Base-by-base conservation (phyloP, 345 rosid genomes). In the Populus euphratica region DNA sequence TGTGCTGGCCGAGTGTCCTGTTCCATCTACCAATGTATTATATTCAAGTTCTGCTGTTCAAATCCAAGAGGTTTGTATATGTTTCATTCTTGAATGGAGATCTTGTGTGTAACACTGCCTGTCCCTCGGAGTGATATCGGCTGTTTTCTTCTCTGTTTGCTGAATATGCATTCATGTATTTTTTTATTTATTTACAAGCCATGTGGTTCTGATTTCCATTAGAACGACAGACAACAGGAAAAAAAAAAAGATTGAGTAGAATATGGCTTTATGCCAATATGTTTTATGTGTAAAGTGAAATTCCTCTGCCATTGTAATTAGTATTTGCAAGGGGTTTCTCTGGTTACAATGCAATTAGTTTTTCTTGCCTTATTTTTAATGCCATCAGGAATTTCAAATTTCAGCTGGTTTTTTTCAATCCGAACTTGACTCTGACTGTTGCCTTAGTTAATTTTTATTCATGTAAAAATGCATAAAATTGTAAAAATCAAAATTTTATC, bases 1-100 rank as follows among this genome's bases (percentile, higher is more conserved):
- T 84, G 98, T 93, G 76, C 84, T 96, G 75, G 99, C 96, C 5
- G 89, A 86, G 73, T 93, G 85, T 84, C 92, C 91, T 20, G 85
- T 91, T 39, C 88, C 88, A 12, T 89, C 87, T 68, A 86, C 90
- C 78, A 89, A 90, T 73, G 91, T 84, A 76, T 85, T 91, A 72
- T 90, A 86, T 86, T 92, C 93, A 50, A 89, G 93, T 85, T 87
- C 97, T 41, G 88, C 90, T 17, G 94, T 90, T 66, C 87, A 92
- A 84, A 88, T 91, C 56, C 90, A 89, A 83, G 96, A 94, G 97
- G 96, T 94, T 78, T 70, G 89, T 67, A 18, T 25, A 6, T 12
- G 31, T 47, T 33, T n/a, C 23, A 75, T 72, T 23, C 61, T 66
- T 31, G 35, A n/a, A 5, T 25, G 38, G 33, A 72, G 13, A 50